Evolutionary conservation across 2,329 filamentous ascomycete species (phyloP).

Genomic region (Talaromyces sp.): DNA sequence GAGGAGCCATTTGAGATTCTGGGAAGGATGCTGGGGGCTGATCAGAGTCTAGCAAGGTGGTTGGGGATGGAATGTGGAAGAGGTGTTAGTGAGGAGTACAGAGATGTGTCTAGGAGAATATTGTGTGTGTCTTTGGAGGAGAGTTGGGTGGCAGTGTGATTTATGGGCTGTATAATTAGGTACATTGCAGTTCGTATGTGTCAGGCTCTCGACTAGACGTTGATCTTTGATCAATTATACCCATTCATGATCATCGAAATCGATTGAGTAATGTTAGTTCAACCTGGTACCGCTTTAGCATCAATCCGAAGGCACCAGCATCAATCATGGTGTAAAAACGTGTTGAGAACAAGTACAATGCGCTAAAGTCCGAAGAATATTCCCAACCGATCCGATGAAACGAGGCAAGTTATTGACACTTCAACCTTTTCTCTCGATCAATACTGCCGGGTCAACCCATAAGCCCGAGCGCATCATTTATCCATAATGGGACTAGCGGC

Average conservation of each 20-base stretch:
- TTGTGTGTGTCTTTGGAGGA: not conserved
- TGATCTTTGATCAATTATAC: not conserved
- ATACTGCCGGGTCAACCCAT: not conserved
- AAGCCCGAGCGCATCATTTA: not conserved
- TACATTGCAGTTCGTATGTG: too few species aligned
- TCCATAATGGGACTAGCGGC: not conserved
- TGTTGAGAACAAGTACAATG: too few species aligned
- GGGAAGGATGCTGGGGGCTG: not conserved
- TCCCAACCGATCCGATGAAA: not conserved
- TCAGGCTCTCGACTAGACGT: too few species aligned
- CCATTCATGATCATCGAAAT: not conserved
- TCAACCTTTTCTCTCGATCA: not conserved
- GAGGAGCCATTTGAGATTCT: slow-evolving; percentile 16
- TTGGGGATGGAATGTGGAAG: not conserved
- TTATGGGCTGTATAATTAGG: too few species aligned
- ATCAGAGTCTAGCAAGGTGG: not conserved
- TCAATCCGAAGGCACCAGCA: not conserved
- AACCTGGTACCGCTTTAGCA: not conserved
- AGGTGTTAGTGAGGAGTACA: not conserved
- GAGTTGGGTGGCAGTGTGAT: not conserved
- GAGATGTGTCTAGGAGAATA: not conserved
- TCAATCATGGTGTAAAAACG: not conserved
- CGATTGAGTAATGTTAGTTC: not conserved
- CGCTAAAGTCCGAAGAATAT: too few species aligned
- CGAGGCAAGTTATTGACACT: not conserved